A percentile compares a stretch with the other conserved stretches of the same genome.
phyloP scores from a whole-genome alignment of 2,329 filamentous ascomycete species.

The Scedosporium aurantiacum region DNA sequence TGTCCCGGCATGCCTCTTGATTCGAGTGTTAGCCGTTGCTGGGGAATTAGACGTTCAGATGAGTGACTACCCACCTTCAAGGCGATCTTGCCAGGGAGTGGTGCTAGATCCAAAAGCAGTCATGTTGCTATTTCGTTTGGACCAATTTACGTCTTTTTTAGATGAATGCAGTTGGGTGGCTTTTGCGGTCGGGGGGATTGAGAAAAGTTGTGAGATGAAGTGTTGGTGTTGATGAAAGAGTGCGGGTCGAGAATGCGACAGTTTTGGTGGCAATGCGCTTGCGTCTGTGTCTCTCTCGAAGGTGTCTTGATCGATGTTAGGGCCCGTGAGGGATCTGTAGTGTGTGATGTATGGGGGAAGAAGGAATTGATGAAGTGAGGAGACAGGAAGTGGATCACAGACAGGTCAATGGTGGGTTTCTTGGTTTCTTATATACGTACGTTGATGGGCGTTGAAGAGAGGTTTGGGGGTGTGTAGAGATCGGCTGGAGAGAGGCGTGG shows the following conservation, averaged over 20 bases:
- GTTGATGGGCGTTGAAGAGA: not conserved
- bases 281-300: too few relatives aligned
- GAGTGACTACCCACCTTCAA: slow-evolving; percentile 34
- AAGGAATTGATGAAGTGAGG: not conserved
- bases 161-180: not conserved
- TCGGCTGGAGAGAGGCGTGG: not conserved
- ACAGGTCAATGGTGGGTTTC: not conserved
- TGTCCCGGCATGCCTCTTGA: slow-evolving; percentile 46
- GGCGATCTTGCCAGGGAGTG: slow-evolving; percentile 42
- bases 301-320: not conserved
- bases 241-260: not conserved
- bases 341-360: not conserved
- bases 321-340: not conserved
- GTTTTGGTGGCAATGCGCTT: not conserved
- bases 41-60: too few relatives aligned
- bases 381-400: not conserved
- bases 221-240: too few relatives aligned
- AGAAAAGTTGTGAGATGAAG: not conserved
- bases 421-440: slow-evolving; percentile 2
- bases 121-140: slow-evolving; percentile 2
- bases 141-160: not conserved
- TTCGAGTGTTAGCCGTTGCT: slow-evolving; percentile 7
- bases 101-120: slow-evolving; percentile 13
- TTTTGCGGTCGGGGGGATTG: not conserved
- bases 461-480: not conserved